Conservation (phyloP, 1,284 basidiomycete species). For the Trichosporon faecale region DNA sequence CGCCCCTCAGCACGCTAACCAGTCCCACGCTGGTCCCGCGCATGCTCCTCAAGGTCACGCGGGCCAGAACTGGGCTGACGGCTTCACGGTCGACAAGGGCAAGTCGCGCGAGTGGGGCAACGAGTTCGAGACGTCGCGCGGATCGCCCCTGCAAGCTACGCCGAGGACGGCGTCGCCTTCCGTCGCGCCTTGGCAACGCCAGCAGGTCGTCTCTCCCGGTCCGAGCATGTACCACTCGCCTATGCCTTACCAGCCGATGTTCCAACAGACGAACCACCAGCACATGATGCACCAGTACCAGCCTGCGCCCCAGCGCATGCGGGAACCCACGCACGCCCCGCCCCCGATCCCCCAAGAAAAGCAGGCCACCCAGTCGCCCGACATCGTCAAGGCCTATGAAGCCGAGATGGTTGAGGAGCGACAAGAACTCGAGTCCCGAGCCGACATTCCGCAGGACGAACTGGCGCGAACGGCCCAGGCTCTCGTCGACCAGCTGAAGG, state of each 20-base stretch:
- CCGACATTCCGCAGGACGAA: slow-evolving; percentile 56
- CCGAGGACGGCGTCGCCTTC: slow-evolving; percentile 11
- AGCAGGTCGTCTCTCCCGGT: background rate
- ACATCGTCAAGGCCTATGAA: slow-evolving; percentile 3
- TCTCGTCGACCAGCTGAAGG: slow-evolving; percentile 65
- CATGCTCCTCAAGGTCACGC: background rate
- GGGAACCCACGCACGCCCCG: slow-evolving; percentile 5
- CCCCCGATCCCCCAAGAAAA: slow-evolving; percentile 7
- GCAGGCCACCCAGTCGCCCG: background rate
- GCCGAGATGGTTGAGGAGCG: slow-evolving; percentile 12
- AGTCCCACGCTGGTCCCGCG: background rate
- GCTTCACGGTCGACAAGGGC: slow-evolving; percentile 23
- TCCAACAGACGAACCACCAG: slow-evolving; percentile 6
- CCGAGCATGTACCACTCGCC: slow-evolving; percentile 19
- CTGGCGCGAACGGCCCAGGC: slow-evolving; percentile 71
- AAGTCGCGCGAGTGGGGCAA: slow-evolving; percentile 30
- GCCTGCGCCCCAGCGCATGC: slow-evolving; percentile 9
- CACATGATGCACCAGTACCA: slow-evolving; percentile 10
- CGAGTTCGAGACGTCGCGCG: slow-evolving; percentile 25
- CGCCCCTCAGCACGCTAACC: slow-evolving; percentile 11
- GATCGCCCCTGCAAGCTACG: slow-evolving; percentile 9
- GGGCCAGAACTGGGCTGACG: slow-evolving; percentile 27
- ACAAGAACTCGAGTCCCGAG: background rate
- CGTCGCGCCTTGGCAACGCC: slow-evolving; percentile 26
- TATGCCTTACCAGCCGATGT: slow-evolving; percentile 13